These are phyloP conservation scores for Sonneratia caseolaris DNA, from an alignment of 345 rosid genomes.

Conservation along the genomic window DNA sequence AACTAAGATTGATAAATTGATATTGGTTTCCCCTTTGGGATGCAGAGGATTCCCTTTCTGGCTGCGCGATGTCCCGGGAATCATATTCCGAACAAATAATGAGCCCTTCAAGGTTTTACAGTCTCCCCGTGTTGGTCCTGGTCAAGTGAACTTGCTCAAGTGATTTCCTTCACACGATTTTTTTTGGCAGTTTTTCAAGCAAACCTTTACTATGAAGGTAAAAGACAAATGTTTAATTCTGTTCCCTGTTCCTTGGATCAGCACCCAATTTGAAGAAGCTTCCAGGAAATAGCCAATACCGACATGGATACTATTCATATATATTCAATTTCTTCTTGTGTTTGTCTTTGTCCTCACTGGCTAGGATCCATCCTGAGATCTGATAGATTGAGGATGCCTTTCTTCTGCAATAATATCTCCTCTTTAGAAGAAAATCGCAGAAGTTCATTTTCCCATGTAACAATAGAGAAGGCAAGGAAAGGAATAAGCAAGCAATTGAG, in stretches of 20 bases:
- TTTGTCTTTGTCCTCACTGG: not conserved
- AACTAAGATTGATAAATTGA: too few species aligned
- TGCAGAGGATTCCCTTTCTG: conserved; percentile 48
- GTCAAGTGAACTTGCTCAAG: not conserved
- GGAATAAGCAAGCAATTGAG: conserved; percentile 2
- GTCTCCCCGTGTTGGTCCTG: not conserved
- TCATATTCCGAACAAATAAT: conserved; percentile 62
- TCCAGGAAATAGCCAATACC: not conserved
- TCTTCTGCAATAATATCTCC: not conserved
- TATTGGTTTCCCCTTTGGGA: too few species aligned
- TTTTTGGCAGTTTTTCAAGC: conserved; percentile 44
- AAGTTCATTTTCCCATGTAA: not conserved
- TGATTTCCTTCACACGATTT: not conserved
- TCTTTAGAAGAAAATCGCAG: not conserved
- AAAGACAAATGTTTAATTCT: too few species aligned
- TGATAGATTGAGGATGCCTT: not conserved
- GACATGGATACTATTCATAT: not conserved
- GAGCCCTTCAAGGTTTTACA: conserved; percentile 57
- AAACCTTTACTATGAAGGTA: conserved; percentile 51
- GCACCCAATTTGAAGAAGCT: not conserved
- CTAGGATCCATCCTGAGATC: not conserved
- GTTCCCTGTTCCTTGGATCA: too few species aligned
- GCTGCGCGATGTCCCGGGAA: conserved; percentile 72
- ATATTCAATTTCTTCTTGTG: not conserved
- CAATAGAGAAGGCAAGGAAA: conserved; percentile 5